A percentile compares a stretch with the other conserved stretches of the same genome.
phyloP scores from a whole-genome alignment of 768 basidiomycete genomes.

The Termitomyces sp. region DNA sequence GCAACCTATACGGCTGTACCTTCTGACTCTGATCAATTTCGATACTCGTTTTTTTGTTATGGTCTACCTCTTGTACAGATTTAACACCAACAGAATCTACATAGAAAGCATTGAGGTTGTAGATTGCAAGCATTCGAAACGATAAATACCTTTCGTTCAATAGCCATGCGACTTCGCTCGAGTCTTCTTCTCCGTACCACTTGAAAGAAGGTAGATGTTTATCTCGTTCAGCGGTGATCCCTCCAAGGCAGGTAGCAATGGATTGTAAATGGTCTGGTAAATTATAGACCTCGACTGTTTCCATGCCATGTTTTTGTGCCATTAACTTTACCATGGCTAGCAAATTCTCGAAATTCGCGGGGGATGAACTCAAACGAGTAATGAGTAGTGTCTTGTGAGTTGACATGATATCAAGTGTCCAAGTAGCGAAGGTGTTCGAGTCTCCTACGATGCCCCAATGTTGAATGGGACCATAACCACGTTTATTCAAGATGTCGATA shows the following conservation, averaged over 20 bases:
- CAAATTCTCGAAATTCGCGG: constrained; percentile 30
- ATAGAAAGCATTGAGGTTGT: background rate
- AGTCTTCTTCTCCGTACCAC: constrained; percentile 42
- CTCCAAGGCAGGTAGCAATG: constrained; percentile 24
- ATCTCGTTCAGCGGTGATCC: constrained; percentile 26
- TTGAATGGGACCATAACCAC: constrained; percentile 11
- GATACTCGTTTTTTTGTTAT: too few relatives aligned
- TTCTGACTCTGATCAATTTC: background rate
- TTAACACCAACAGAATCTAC: constrained; percentile 39
- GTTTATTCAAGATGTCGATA: constrained; percentile 17
- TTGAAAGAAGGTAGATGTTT: constrained; percentile 42
- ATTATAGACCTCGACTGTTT: constrained; percentile 45
- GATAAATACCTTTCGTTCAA: constrained; percentile 41
- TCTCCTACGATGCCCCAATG: constrained; percentile 28
- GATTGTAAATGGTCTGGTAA: constrained; percentile 29
- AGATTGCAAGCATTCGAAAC: background rate
- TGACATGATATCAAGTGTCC: constrained; percentile 38
- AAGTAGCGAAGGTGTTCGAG: constrained; percentile 32
- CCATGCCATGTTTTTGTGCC: constrained; percentile 30
- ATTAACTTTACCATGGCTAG: constrained; percentile 29
- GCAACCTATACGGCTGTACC: too few relatives aligned
- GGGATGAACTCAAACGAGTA: constrained; percentile 35
- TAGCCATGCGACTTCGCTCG: constrained; percentile 35
- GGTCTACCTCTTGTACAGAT: background rate
- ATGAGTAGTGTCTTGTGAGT: constrained; percentile 31